Evolutionary conservation across 106 monocot species (phyloP).

Genomic region (Dioscorea dumetorum): DNA sequence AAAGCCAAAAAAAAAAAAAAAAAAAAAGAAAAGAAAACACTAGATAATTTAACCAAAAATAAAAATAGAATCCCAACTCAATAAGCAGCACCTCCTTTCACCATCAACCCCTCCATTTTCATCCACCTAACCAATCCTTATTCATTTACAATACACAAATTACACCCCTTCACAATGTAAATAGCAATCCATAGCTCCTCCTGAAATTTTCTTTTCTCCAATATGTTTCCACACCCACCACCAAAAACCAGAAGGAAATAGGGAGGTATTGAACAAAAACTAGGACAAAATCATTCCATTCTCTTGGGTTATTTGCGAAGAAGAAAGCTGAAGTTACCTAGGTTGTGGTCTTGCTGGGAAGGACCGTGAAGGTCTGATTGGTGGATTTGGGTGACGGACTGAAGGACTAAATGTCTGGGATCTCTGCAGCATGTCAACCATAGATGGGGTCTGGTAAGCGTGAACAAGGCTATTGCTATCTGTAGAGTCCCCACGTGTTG

Average conservation of each 20-base stretch:
- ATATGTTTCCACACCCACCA: slow-evolving; percentile 2
- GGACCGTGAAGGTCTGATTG: slow-evolving; percentile 4
- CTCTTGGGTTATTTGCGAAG: background rate
- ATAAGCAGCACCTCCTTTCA: background rate
- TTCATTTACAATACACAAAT: slow-evolving; percentile 14
- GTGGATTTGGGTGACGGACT: background rate
- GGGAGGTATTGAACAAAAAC: background rate
- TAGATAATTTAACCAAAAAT: background rate
- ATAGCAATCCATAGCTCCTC: background rate
- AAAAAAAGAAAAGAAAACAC: too few relatives aligned
- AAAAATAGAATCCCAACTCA: background rate
- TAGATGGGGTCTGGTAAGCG: slow-evolving; percentile 24
- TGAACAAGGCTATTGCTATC: slow-evolving; percentile 13
- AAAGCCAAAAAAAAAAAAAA: background rate
- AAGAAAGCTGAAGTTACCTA: background rate
- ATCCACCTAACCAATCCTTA: slow-evolving; percentile 9
- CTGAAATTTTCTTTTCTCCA: background rate
- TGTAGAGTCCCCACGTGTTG: slow-evolving; percentile 20
- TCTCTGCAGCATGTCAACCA: slow-evolving; percentile 27
- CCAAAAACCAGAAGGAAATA: slow-evolving; percentile 5
- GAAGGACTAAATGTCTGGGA: slow-evolving; percentile 15
- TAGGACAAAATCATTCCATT: background rate
- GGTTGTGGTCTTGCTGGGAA: slow-evolving; percentile 5
- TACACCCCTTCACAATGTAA: slow-evolving; percentile 3
- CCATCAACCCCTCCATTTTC: background rate